These are phyloP conservation scores for Sideroxylon spinosum DNA, from an alignment of 179 eudicot species.

Conservation along the genomic window DNA sequence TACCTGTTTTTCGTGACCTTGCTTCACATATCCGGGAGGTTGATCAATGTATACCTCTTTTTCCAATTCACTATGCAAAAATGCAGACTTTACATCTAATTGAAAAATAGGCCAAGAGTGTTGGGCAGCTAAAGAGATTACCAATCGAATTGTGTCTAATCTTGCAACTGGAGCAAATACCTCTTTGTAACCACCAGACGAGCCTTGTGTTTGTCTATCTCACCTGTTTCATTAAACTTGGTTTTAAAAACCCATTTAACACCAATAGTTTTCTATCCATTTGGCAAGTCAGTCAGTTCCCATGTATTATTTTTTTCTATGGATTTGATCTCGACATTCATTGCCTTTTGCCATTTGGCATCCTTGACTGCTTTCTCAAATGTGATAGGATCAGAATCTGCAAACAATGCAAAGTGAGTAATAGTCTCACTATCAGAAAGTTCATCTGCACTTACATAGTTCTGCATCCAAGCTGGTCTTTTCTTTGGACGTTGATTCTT, in stretches of 20 bases:
- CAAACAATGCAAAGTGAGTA: background rate
- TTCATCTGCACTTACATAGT: background rate
- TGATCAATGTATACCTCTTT: too few species aligned
- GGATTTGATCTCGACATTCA: background rate
- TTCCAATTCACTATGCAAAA: too few species aligned
- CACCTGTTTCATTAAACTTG: background rate
- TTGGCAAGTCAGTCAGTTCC: background rate
- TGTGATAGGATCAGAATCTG: background rate
- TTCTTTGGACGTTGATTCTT: background rate
- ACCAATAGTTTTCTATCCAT: background rate
- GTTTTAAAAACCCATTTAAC: background rate
- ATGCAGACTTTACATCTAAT: too few species aligned
- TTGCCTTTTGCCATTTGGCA: background rate
- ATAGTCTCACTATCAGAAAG: too few species aligned
- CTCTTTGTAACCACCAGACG: background rate
- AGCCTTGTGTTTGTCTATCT: constrained; percentile 3
- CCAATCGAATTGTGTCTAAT: background rate
- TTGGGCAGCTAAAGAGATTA: too few species aligned
- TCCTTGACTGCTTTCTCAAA: background rate
- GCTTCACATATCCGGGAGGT: too few species aligned
- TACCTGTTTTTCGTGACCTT: too few species aligned
- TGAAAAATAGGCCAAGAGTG: too few species aligned
- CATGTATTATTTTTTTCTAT: background rate
- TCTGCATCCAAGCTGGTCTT: background rate
- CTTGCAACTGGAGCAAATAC: background rate